Evolutionary conservation across 768 basidiomycete genomes (phyloP).

Genomic region (Hirschioporus abietinus): DNA sequence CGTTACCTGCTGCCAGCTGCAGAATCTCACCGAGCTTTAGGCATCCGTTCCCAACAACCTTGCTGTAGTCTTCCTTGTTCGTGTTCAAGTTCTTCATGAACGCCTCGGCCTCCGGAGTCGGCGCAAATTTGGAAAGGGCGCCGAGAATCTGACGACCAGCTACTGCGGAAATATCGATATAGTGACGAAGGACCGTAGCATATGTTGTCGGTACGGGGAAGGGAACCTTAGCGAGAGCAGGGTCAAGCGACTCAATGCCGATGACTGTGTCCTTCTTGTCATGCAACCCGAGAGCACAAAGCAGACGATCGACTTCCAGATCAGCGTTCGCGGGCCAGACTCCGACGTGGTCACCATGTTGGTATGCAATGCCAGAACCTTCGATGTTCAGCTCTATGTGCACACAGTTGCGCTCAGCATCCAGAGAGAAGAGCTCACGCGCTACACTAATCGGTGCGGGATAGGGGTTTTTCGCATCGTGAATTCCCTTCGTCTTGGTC

Average conservation of each 20-base stretch:
- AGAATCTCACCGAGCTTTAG: constrained; percentile 92
- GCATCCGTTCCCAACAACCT: constrained; percentile 72
- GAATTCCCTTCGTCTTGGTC: constrained; percentile 89
- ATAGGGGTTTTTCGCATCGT: constrained; percentile 97
- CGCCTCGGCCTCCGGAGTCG: constrained; percentile 68
- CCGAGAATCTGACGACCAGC: constrained; percentile 93
- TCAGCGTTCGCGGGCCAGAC: constrained; percentile 97
- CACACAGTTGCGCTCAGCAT: constrained; percentile 82
- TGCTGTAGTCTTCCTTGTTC: constrained; percentile 83
- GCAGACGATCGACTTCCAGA: constrained; percentile 82
- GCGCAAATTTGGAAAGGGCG: constrained; percentile 82
- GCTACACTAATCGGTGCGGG: constrained; percentile 74
- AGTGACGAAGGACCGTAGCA: constrained; percentile 87
- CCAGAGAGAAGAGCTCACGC: constrained; percentile 78
- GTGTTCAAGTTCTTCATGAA: constrained; percentile 72
- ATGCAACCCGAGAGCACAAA: constrained; percentile 79
- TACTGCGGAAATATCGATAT: constrained; percentile 93
- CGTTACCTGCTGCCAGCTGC: constrained; percentile 83
- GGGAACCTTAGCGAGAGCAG: constrained; percentile 95
- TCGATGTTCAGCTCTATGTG: constrained; percentile 93
- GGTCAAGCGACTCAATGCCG: constrained; percentile 94
- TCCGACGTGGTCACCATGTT: constrained; percentile 97
- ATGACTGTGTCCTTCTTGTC: constrained; percentile 81
- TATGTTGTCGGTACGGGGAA: constrained; percentile 98
- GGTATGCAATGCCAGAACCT: constrained; percentile 96